Percentiles rank a stretch among this genome's conserved stretches.
phyloP scores from a whole-genome alignment of 352 stramenopile species.

The Lagenidium giganteum region DNA sequence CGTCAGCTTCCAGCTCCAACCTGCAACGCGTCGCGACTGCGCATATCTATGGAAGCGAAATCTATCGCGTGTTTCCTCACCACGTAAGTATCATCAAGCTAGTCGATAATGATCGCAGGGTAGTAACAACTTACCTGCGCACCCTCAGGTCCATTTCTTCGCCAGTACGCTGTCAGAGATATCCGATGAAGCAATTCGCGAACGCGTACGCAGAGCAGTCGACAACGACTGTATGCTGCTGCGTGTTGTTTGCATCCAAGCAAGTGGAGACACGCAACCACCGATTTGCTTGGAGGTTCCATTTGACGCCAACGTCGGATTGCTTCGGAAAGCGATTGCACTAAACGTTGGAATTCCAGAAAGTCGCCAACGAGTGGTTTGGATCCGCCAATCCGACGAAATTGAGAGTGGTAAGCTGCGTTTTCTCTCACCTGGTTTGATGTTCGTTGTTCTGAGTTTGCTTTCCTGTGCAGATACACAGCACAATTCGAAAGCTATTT shows the following conservation, averaged over 20 bases:
- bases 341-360: constrained; percentile 78
- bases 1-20: constrained; percentile 51
- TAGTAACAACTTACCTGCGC: background rate
- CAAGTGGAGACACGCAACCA: constrained; percentile 69
- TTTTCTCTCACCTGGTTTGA: background rate
- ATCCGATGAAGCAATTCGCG: constrained; percentile 78
- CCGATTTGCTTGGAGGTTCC: constrained; percentile 78
- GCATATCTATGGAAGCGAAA: constrained; percentile 78
- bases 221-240: constrained; percentile 87
- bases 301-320: constrained; percentile 68
- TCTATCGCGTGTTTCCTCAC: constrained; percentile 84
- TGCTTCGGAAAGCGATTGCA: constrained; percentile 76
- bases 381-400: constrained; percentile 83
- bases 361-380: constrained; percentile 81
- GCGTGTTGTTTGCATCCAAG: constrained; percentile 83
- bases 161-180: constrained; percentile 73
- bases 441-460: constrained; percentile 1
- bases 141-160: constrained; percentile 77
- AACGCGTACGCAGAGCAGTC: constrained; percentile 74
- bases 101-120: too few relatives aligned
- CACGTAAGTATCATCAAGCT: constrained; percentile 53
- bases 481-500: constrained; percentile 52
- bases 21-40: constrained; percentile 74
- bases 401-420: constrained; percentile 65
- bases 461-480: constrained; percentile 46